Percentiles rank a stretch among this genome's conserved stretches.
Evolutionary conservation across 305 asterid species (phyloP).

Genomic region (Ajuga reptans): DNA sequence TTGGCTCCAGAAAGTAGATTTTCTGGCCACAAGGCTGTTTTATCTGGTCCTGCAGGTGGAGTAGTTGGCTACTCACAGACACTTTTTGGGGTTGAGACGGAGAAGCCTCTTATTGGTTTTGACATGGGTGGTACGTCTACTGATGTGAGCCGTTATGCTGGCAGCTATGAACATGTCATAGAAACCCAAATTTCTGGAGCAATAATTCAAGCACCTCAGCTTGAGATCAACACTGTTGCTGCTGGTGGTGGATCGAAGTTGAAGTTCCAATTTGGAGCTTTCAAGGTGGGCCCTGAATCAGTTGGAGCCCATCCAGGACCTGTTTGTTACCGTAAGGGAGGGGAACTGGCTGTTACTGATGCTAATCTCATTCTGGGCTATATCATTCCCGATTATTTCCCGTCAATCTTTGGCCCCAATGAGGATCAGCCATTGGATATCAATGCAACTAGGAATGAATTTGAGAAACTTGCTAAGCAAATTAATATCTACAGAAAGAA

Average conservation of each 20-base stretch:
- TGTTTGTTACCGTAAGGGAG: constrained; percentile 92
- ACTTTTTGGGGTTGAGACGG: constrained; percentile 69
- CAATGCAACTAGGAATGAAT: constrained; percentile 53
- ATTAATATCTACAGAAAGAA: constrained; percentile 63
- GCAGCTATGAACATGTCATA: constrained; percentile 78
- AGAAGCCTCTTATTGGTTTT: constrained; percentile 87
- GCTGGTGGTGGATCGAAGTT: constrained; percentile 82
- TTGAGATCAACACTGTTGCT: constrained; percentile 86
- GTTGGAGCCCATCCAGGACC: constrained; percentile 99
- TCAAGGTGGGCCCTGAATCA: constrained; percentile 94
- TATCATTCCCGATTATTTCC: constrained; percentile 79
- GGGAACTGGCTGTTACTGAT: constrained; percentile 85
- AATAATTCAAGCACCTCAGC: constrained; percentile 96
- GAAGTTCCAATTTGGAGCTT: constrained; percentile 87
- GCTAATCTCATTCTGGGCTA: constrained; percentile 53
- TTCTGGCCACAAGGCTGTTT: constrained; percentile 96
- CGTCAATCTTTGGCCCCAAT: constrained; percentile 82
- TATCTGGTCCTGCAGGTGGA: constrained; percentile 98
- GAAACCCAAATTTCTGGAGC: constrained; percentile 92
- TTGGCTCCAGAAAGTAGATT: constrained; percentile 89
- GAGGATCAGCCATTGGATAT: constrained; percentile 80
- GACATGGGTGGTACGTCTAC: constrained; percentile 99
- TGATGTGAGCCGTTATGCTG: constrained; percentile 95
- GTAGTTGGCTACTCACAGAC: constrained; percentile 98
- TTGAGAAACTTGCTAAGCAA: constrained; percentile 64